Base-by-base conservation (phyloP, 805 yeast genomes). In the Candida boleticola region DNA sequence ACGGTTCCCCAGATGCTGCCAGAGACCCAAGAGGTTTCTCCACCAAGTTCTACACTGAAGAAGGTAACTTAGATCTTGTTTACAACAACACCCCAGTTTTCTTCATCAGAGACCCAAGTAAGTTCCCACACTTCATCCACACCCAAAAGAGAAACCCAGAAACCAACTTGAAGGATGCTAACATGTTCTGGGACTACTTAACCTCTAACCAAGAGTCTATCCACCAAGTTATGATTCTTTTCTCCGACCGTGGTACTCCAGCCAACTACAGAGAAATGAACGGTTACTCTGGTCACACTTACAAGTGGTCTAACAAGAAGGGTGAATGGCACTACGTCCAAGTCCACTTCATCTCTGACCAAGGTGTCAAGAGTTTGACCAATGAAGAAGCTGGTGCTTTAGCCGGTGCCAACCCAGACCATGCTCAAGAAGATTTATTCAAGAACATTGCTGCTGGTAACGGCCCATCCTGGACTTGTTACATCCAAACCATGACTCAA, bases 1-100 rank as follows among this genome's bases (percentile, higher is more conserved):
- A 71, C 41, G 95, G 93, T 37, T 77, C 89, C 29, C 80, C 93
- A 2, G 95, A 86, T 61, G 75, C 90, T 34, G 88, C 85, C 21
- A 80, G 95, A 71, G 95, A 86, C 63, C 95, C 95, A 55, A 78
- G 95, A 71, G 95, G 95, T 16, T 84, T 85, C 58, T 76, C 93
- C 39, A 78, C 82, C 55, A 86, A 87, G 66, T 75, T 86, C 47
- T 84, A 85, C 67, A 85, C 95, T 29, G 85, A 85, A 58, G 87
- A 86, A 66, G 93, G 95, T 55, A 83, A 84, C 69, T 74, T 83
- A 65, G 95, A 86, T 67, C 80, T 84, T 70, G 95, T 86, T 20
- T 84, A 82, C 70, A 87, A 85, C 74, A 86, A 87, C 68, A 86
- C 93, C 22, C 95, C 95, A 10, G 76, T 87, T 43, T 87, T 87